Percentiles rank a stretch among this genome's conserved stretches.
These are phyloP conservation scores for Laguncularia racemosa DNA, from an alignment of 345 rosid genomes.

Conservation along the genomic window DNA sequence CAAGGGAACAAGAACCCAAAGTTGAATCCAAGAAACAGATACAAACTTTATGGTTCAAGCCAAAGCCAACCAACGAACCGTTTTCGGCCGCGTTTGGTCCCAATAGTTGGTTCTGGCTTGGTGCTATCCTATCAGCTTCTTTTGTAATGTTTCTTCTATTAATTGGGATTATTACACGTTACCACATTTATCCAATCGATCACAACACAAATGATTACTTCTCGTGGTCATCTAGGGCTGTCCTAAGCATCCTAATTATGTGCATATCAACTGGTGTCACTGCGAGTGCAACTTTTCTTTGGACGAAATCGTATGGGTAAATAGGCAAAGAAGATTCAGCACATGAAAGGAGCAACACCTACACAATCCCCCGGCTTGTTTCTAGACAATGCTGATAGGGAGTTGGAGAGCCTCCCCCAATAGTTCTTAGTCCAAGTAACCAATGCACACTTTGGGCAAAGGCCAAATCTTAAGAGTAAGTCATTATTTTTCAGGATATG, in stretches of 20 bases:
- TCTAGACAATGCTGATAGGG: slow-evolving; percentile 33
- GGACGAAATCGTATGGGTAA: slow-evolving; percentile 40
- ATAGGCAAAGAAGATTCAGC: slow-evolving; percentile 34
- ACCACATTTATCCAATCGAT: slow-evolving; percentile 51
- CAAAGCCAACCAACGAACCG: slow-evolving; percentile 35
- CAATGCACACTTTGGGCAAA: slow-evolving; percentile 43
- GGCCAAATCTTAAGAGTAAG: slow-evolving; percentile 75
- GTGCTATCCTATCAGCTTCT: slow-evolving; percentile 52
- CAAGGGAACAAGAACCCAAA: slow-evolving; percentile 39
- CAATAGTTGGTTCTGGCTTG: slow-evolving; percentile 71
- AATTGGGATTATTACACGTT: slow-evolving; percentile 48
- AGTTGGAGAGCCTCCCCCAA: slow-evolving; percentile 41
- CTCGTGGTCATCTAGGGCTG: slow-evolving; percentile 28
- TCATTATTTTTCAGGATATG: not conserved
- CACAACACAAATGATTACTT: slow-evolving; percentile 34
- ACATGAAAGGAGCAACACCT: slow-evolving; percentile 21
- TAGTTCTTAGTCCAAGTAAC: slow-evolving; percentile 36
- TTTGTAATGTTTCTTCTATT: slow-evolving; percentile 44
- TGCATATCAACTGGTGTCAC: slow-evolving; percentile 38
- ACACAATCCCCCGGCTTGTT: slow-evolving; percentile 26
- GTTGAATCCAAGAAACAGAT: slow-evolving; percentile 12
- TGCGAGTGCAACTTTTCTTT: slow-evolving; percentile 45
- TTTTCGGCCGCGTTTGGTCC: slow-evolving; percentile 58
- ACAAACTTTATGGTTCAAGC: slow-evolving; percentile 46
- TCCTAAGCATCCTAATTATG: slow-evolving; percentile 36